Evolutionary conservation across 805 yeast genomes (phyloP).

Genomic region (Metschnikowia baotianmanensis): DNA sequence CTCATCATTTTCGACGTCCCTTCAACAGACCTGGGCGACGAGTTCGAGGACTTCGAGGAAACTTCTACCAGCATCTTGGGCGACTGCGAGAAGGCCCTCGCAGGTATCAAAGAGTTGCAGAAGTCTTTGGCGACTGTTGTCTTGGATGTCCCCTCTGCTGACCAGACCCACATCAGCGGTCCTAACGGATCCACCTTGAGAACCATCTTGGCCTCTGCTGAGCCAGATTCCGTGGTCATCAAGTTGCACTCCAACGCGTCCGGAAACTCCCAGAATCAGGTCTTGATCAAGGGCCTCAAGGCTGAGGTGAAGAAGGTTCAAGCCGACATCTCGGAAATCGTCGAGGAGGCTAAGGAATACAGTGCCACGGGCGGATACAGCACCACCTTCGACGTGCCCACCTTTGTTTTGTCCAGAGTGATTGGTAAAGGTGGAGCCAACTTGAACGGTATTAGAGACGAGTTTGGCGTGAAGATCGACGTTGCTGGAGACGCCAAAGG

Average conservation of each 20-base stretch:
- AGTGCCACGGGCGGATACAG: constrained; percentile 40
- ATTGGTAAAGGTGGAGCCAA: constrained; percentile 89
- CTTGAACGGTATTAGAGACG: constrained; percentile 64
- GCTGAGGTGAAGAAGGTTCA: constrained; percentile 55
- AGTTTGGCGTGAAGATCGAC: constrained; percentile 74
- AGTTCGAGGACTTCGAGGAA: constrained; percentile 69
- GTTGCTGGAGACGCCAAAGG: constrained; percentile 50
- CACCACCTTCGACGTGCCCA: constrained; percentile 59
- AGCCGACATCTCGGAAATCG: constrained; percentile 49
- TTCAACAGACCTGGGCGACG: constrained; percentile 35
- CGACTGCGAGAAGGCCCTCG: constrained; percentile 53
- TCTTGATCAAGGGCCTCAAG: constrained; percentile 69
- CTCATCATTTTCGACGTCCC: constrained; percentile 57
- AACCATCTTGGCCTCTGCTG: constrained; percentile 36
- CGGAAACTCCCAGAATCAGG: constrained; percentile 45
- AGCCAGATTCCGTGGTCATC: constrained; percentile 41
- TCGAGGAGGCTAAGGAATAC: constrained; percentile 55
- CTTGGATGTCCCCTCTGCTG: constrained; percentile 49
- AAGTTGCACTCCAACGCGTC: constrained; percentile 44
- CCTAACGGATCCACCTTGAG: constrained; percentile 59
- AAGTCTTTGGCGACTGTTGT: constrained; percentile 48
- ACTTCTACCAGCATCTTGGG: constrained; percentile 50
- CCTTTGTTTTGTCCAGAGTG: constrained; percentile 66
- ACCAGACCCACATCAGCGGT: constrained; percentile 61
- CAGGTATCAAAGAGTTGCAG: constrained; percentile 57